These are phyloP conservation scores for Aschersonia sp. DNA, from an alignment of 2,329 filamentous ascomycete species.

Conservation along the genomic window DNA sequence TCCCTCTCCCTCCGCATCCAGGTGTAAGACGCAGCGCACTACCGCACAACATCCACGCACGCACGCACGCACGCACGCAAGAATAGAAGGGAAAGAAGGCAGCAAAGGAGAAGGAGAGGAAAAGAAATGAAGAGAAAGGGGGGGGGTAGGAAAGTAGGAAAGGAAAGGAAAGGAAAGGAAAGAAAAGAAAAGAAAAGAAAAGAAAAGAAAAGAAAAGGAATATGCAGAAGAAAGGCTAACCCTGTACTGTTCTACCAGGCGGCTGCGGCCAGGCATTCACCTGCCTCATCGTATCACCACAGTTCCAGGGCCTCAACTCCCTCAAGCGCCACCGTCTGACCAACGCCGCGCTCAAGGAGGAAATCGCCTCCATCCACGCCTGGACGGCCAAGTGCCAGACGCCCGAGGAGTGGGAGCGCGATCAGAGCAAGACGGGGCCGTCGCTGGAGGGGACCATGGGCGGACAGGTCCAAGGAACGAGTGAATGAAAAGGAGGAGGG, in stretches of 20 bases:
- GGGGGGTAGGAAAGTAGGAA: too few relatives aligned
- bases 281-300: conserved; percentile 45
- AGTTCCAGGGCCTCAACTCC: conserved; percentile 58
- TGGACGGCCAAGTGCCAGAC: conserved; percentile 94
- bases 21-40: conserved; percentile 7
- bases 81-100: too few relatives aligned
- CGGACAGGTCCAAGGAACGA: conserved; percentile 24
- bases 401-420: conserved; percentile 72
- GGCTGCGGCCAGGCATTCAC: conserved; percentile 49
- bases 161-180: too few relatives aligned
- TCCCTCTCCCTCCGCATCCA: too few relatives aligned
- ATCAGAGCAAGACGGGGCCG: conserved; percentile 26
- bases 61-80: not conserved
- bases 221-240: too few relatives aligned
- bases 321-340: conserved; percentile 78
- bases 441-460: conserved; percentile 28
- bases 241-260: conserved; percentile 19
- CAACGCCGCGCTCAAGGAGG: conserved; percentile 67
- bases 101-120: too few relatives aligned
- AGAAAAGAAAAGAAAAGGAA: too few relatives aligned
- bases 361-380: conserved; percentile 84
- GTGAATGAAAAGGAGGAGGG: not conserved
- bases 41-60: not conserved
- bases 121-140: too few relatives aligned
- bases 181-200: too few relatives aligned